Conservation (phyloP, 768 basidiomycete genomes). For the Lentinus tigrinus region DNA sequence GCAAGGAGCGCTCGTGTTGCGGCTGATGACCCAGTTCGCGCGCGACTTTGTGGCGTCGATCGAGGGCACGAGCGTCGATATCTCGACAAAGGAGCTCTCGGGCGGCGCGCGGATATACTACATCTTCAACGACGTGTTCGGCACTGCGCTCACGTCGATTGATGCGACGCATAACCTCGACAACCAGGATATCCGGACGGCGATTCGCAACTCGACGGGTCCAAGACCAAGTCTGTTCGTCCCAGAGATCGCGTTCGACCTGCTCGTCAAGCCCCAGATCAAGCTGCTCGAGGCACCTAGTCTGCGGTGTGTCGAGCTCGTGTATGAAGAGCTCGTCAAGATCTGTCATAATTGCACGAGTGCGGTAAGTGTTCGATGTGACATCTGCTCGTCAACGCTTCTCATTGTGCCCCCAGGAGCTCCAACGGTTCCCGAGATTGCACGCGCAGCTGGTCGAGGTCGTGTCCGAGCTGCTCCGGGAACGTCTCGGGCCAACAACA, state of each 20-base stretch:
- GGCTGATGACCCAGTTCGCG: slow-evolving; percentile 98
- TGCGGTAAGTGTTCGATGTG: slow-evolving; percentile 47
- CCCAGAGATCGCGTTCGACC: slow-evolving; percentile 94
- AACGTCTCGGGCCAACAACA: slow-evolving; percentile 93
- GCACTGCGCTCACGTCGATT: slow-evolving; percentile 84
- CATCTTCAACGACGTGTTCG: slow-evolving; percentile 99
- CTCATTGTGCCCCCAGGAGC: slow-evolving; percentile 55
- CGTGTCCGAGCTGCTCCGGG: slow-evolving; percentile 93
- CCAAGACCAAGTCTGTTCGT: slow-evolving; percentile 95
- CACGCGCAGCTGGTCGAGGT: slow-evolving; percentile 94
- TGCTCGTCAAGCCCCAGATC: slow-evolving; percentile 97
- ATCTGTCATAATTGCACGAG: slow-evolving; percentile 99
- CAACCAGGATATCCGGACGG: slow-evolving; percentile 93
- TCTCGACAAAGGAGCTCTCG: slow-evolving; percentile 97
- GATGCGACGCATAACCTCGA: slow-evolving; percentile 91
- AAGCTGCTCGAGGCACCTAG: slow-evolving; percentile 93
- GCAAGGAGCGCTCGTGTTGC: slow-evolving; percentile 88
- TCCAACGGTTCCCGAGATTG: slow-evolving; percentile 91
- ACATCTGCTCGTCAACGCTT: background rate
- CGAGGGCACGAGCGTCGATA: slow-evolving; percentile 93
- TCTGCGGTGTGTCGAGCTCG: slow-evolving; percentile 93
- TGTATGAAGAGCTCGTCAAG: slow-evolving; percentile 98
- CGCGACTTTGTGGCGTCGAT: slow-evolving; percentile 96
- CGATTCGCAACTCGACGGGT: slow-evolving; percentile 97
- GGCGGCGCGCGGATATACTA: slow-evolving; percentile 99